Conservation (phyloP, 2,329 filamentous ascomycete genomes). For the Cercospora brassicicola region DNA sequence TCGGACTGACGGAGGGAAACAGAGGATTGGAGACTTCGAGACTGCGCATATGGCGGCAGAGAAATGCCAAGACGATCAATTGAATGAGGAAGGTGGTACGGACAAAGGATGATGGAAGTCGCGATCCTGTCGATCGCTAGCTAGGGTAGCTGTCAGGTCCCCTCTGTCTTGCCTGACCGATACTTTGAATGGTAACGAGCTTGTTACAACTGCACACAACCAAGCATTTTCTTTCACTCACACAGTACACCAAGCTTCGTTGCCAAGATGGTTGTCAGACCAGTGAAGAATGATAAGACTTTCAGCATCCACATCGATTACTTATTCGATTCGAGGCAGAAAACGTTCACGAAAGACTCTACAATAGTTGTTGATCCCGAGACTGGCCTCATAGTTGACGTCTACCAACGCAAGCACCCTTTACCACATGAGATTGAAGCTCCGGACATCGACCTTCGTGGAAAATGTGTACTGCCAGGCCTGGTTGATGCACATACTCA, state of each 20-base stretch:
- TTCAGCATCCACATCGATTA: conserved; percentile 48
- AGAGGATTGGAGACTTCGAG: neutral
- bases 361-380: conserved; percentile 47
- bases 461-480: conserved; percentile 54
- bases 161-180: neutral
- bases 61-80: neutral
- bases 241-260: neutral
- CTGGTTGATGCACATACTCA: conserved; percentile 59
- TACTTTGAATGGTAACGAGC: neutral
- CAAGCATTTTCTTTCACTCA: neutral
- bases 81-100: neutral
- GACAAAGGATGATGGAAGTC: neutral
- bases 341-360: conserved; percentile 44
- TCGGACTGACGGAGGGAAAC: neutral
- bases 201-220: neutral
- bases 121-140: neutral
- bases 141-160: neutral
- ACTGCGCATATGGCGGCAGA: neutral
- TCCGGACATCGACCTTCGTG: conserved; percentile 56
- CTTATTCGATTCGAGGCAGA: conserved; percentile 51
- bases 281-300: conserved; percentile 15
- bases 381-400: conserved; percentile 45
- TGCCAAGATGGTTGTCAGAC: conserved; percentile 21
- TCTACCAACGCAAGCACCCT: conserved; percentile 31
- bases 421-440: conserved; percentile 32